phyloP scores from a whole-genome alignment of 768 basidiomycete species.

The Phaffia australis region DNA sequence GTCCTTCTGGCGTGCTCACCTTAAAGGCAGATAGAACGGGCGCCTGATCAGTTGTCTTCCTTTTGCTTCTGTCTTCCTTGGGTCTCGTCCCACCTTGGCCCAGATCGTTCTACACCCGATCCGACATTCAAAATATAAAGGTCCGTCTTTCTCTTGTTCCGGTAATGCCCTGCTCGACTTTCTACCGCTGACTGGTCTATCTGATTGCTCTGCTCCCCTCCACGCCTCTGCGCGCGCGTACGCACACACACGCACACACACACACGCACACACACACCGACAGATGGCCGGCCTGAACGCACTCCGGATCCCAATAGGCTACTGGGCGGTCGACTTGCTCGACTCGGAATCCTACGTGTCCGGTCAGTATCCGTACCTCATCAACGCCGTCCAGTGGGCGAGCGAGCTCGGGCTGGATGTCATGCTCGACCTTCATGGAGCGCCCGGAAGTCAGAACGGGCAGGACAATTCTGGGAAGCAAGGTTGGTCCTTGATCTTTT shows the following conservation, averaged over 20 bases:
- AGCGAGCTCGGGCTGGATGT: constrained; percentile 12
- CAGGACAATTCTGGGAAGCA: constrained; percentile 16
- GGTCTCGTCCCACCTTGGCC: too few species aligned
- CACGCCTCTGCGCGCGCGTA: too few species aligned
- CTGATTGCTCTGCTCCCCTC: too few species aligned
- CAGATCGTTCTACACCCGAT: constrained; percentile 27
- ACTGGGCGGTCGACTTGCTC: constrained; percentile 26
- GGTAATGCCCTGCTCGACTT: too few species aligned
- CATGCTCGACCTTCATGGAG: constrained; percentile 20
- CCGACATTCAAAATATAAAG: constrained; percentile 26
- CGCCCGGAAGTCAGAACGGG: constrained; percentile 20
- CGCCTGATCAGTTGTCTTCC: too few species aligned
- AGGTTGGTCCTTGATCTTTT: too few species aligned
- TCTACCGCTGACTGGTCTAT: too few species aligned
- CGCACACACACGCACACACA: too few species aligned
- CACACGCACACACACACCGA: too few species aligned
- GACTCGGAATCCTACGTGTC: constrained; percentile 27
- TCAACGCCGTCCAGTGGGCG: constrained; percentile 21
- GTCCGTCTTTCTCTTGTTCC: not conserved
- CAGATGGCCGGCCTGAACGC: constrained; percentile 23
- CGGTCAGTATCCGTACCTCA: constrained; percentile 26
- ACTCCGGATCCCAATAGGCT: constrained; percentile 28
- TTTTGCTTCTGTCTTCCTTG: too few species aligned
- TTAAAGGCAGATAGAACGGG: too few species aligned
- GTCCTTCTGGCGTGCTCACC: too few species aligned